Base-by-base conservation (phyloP, 1,284 basidiomycete species). In the Spongiforma sp. region DNA sequence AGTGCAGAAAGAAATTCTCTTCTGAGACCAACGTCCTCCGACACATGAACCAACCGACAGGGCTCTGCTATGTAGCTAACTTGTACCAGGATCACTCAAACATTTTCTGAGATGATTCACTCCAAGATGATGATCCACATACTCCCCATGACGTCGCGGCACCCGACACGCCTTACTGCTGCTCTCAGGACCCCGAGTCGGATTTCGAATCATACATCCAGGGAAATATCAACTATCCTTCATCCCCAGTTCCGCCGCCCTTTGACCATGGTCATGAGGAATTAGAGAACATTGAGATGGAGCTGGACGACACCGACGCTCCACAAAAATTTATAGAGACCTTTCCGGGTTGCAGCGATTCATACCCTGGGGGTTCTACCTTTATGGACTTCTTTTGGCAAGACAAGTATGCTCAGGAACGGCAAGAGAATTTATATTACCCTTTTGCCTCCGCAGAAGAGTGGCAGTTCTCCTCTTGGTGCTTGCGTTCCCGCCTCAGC, bases 21-120 rank as follows among this genome's bases (percentile, higher is more conserved):
- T 56, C 28, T 1, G 37, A 52, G 33, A 56, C 57, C 17, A 59
- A 62, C 46, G 43, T 60, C 21, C 64, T 65, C 37, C 53, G 46
- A 32, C 57, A 65, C 34, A 52, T 65, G 60, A 64, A 64, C 24
- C 62, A 64, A 46, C 62, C 48, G 15, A 61, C 26, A 24, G 54
- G 62, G n/a, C 24, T 33, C 28, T 53, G 52, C 32, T 30, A 50
- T 17, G 26, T 26, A 11, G 17, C 26, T 28, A 50, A 19, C 28
- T 50, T 24, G 48, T 28, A 50, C 26, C 6, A 28, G 46, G 46
- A 50, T 26, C 24, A 50, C 46, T 50, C 28, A 15, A 4, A n/a
- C 46, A n/a, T 26, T n/a, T 26, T 50, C 46, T 15, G 39, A 41
- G n/a, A n/a, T n/a, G n/a, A n/a, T n/a, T n/a, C n/a, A n/a, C n/a